phyloP scores from a whole-genome alignment of 2,329 filamentous ascomycete genomes.

The Blumeria hordei region DNA sequence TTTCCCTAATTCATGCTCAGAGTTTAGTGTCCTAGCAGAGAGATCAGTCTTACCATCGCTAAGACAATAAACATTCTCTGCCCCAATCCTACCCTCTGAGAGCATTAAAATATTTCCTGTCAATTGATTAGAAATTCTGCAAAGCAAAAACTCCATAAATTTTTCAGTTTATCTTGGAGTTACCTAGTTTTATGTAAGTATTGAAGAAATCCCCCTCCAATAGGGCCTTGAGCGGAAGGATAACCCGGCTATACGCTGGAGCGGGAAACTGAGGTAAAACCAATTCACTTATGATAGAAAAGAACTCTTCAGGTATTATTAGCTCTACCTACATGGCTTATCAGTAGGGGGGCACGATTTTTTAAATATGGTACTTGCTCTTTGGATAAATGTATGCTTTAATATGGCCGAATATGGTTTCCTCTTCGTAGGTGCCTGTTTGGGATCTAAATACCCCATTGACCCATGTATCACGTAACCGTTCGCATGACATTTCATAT shows the following conservation, averaged over 20 bases:
- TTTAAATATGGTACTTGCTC: constrained; percentile 19
- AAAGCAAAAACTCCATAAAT: not conserved
- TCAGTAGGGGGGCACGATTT: not conserved
- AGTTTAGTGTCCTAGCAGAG: not conserved
- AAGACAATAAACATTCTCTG: constrained; percentile 50
- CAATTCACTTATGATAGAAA: constrained; percentile 27
- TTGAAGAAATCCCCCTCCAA: constrained; percentile 56
- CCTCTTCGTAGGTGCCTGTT: constrained; percentile 44
- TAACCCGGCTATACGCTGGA: constrained; percentile 39
- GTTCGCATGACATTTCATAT: constrained; percentile 19
- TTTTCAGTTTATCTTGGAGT: not conserved
- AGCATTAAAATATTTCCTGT: constrained; percentile 61
- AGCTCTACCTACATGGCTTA: constrained; percentile 32
- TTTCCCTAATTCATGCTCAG: constrained; percentile 24
- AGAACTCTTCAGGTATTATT: constrained; percentile 42
- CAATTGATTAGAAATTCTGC: constrained; percentile 1
- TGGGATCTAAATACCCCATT: constrained; percentile 44
- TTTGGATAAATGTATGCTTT: constrained; percentile 42
- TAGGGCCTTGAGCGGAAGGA: constrained; percentile 48
- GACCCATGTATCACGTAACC: constrained; percentile 49
- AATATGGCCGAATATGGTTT: constrained; percentile 52
- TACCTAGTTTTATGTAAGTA: constrained; percentile 48
- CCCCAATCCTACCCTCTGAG: constrained; percentile 46
- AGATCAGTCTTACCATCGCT: constrained; percentile 29
- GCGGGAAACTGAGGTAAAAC: constrained; percentile 20